These are phyloP conservation scores for Sophora flavescens DNA, from an alignment of 306 rosid genomes.

Conservation along the genomic window DNA sequence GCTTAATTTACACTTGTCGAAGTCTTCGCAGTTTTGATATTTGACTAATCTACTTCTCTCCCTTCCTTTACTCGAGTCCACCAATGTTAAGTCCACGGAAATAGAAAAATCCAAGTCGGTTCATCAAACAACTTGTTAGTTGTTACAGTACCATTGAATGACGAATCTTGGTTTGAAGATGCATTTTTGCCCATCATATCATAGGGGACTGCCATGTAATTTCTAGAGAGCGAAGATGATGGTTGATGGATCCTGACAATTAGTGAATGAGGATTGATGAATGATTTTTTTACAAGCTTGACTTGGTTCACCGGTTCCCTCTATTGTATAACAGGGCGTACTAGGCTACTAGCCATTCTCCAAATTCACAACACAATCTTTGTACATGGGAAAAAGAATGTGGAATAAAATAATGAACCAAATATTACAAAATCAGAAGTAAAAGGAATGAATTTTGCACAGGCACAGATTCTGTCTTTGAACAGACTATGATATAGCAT, in stretches of 20 bases:
- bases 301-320: neutral
- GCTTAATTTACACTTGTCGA: neutral
- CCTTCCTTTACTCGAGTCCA: too few species aligned
- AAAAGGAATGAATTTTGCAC: neutral
- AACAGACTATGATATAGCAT: neutral
- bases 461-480: conserved; percentile 11
- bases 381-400: neutral
- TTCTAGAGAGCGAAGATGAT: neutral
- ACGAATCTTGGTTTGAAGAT: neutral
- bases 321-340: neutral
- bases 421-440: neutral
- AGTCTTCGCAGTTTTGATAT: neutral
- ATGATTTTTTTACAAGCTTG: conserved; percentile 8
- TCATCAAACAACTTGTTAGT: neutral
- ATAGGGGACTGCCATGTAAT: neutral
- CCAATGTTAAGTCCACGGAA: too few species aligned
- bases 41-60: too few species aligned
- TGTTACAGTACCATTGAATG: too few species aligned
- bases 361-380: neutral
- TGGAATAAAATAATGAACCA: neutral
- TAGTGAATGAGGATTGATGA: neutral
- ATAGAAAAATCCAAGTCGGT: neutral
- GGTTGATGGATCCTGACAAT: neutral
- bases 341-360: conserved; percentile 1
- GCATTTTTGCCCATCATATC: neutral